phyloP scores from a whole-genome alignment of 768 basidiomycete species.

The Calvatia gigantea region DNA sequence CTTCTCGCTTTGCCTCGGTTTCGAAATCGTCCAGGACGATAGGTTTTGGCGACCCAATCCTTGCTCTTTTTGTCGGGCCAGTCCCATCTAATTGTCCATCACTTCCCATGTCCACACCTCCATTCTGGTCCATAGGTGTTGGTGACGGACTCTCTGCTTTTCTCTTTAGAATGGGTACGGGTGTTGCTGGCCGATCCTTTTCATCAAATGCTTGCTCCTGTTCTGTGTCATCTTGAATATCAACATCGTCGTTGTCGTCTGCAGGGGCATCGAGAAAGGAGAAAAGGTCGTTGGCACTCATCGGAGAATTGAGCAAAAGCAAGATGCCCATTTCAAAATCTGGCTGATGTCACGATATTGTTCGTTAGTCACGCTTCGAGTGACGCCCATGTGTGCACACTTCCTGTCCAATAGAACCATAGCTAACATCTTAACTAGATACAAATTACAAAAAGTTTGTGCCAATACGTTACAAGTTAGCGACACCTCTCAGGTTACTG shows the following conservation, averaged over 20 bases:
- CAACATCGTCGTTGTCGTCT: constrained; percentile 31
- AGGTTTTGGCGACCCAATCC: constrained; percentile 63
- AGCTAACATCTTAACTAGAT: too few species aligned
- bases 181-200: constrained; percentile 17
- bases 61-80: constrained; percentile 54
- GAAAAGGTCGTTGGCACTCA: constrained; percentile 58
- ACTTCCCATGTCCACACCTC: constrained; percentile 24
- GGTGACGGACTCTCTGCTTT: constrained; percentile 31
- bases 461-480: too few species aligned
- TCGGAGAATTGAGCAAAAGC: constrained; percentile 21
- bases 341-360: too few species aligned
- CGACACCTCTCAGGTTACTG: background rate
- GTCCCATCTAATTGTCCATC: constrained; percentile 22
- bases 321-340: too few species aligned
- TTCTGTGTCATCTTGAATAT: background rate
- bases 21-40: constrained; percentile 92
- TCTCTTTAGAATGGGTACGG: constrained; percentile 35
- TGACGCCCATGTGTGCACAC: too few species aligned
- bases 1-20: constrained; percentile 89
- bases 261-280: constrained; percentile 58
- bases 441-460: too few species aligned
- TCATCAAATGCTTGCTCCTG: constrained; percentile 25
- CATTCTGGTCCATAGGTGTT: constrained; percentile 14
- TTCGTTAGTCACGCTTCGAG: background rate
- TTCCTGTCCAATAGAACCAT: too few species aligned